Evolutionary conservation across 2,329 filamentous ascomycete genomes (phyloP).

Genomic region (Neonectria coccinea): DNA sequence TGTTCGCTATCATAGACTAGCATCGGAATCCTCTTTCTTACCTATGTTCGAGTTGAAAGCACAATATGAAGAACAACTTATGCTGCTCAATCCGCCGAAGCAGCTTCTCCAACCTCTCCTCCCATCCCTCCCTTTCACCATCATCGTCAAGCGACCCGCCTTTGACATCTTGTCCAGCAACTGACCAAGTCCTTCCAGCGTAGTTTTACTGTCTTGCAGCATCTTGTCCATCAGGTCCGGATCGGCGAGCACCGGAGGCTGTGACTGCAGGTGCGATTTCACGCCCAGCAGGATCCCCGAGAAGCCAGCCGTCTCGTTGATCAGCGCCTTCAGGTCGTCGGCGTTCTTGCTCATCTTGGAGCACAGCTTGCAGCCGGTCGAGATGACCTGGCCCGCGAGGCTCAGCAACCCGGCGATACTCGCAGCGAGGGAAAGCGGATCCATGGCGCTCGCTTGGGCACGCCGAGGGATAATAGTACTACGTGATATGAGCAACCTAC

Average conservation of each 20-base stretch:
- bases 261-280: neutral
- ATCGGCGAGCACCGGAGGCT: neutral
- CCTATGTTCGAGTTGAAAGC: conserved; percentile 7
- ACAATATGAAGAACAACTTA: conserved; percentile 12
- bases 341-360: conserved; percentile 1
- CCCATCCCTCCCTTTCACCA: too few species aligned
- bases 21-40: neutral
- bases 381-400: neutral
- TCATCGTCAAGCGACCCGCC: too few species aligned
- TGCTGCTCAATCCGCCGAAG: conserved; percentile 3
- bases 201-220: too few species aligned
- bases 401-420: neutral
- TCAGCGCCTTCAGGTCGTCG: neutral
- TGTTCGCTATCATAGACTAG: neutral
- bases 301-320: conserved; percentile 1
- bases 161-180: too few species aligned
- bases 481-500: too few species aligned
- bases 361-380: conserved; percentile 2
- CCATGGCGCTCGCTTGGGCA: too few species aligned
- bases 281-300: conserved; percentile 9
- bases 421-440: too few species aligned
- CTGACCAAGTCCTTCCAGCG: too few species aligned
- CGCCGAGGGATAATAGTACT: too few species aligned
- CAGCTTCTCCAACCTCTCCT: too few species aligned
- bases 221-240: too few species aligned